Base-by-base conservation (phyloP, 768 basidiomycete genomes). In the Naganishia antarctica region DNA sequence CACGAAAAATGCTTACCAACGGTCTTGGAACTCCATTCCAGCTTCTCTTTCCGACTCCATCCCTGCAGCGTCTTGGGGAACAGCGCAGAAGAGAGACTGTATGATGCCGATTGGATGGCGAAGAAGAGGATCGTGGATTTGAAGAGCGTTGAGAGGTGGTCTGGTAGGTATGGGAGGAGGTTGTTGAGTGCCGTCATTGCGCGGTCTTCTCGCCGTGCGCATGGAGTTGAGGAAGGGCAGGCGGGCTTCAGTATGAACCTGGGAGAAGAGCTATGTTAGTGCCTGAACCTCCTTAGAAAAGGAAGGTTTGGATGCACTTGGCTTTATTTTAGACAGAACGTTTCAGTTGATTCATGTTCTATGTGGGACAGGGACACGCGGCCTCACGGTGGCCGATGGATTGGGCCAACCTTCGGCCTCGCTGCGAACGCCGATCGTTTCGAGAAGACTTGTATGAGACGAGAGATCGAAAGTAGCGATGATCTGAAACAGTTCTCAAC, bases 21-120 rank as follows among this genome's bases (percentile, higher is more conserved):
- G 37, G 49, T 41, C 44, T 53, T 48, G 18, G 51, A 49, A 32
- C 63, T 61, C 66, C 66, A 67, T 16, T 51, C 66, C 21, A 57
- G 25, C 28, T 53, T 60, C 15, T 58, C 47, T 34, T 67, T 67
- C 44, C 43, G 63, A 49, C 49, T 59, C 37, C 58, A 64, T 37
- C n/a, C 46, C 7, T 44, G 40, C 3, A 63, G 28, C 18, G 47
- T 34, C 34, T 58, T 43, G 0, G 66, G 66, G 69, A 82, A 85
- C 32, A 83, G 66, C 40, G 80, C 68, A 0, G 88, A 87, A 4
- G 86, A 84, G 31, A 86, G 49, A 41, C 82, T 77, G 68, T 89
- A 86, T 45, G 87, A 73, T 53, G 80, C 70, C 23, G 83, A 81
- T 73, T 89, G 90, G 60, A 80, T 79, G 28, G 82, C 66, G 70